Conservation (phyloP, 1,284 basidiomycete species). For the Leccinum subspadiceum region DNA sequence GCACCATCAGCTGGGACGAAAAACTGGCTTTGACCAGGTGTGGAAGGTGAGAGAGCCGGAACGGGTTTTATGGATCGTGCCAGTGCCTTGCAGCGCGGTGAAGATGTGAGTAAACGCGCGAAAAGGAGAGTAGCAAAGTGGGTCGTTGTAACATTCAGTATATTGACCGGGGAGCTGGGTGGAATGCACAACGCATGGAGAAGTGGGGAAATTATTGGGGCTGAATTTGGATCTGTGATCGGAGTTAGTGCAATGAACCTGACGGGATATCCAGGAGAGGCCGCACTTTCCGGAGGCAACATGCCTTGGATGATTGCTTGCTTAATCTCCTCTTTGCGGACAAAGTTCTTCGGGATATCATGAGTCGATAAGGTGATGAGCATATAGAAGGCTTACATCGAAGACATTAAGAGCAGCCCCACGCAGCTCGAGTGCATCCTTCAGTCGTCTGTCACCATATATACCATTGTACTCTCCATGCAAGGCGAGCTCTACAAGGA, state of each 20-base stretch:
- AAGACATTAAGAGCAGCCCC: slow-evolving; percentile 66
- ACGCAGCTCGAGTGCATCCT: slow-evolving; percentile 64
- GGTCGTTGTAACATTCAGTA: slow-evolving; percentile 54
- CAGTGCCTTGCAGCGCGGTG: slow-evolving; percentile 74
- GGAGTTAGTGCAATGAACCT: slow-evolving; percentile 6
- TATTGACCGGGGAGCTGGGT: slow-evolving; percentile 49
- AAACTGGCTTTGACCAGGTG: slow-evolving; percentile 45
- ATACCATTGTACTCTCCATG: slow-evolving; percentile 77
- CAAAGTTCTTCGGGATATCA: slow-evolving; percentile 57
- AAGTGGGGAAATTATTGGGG: slow-evolving; percentile 58
- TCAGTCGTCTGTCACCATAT: slow-evolving; percentile 51
- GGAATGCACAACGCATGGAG: slow-evolving; percentile 62
- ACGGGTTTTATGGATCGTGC: slow-evolving; percentile 67
- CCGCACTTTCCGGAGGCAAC: slow-evolving; percentile 52
- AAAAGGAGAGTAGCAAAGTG: slow-evolving; percentile 72
- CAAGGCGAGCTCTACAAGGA: slow-evolving; percentile 67
- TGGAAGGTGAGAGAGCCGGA: slow-evolving; percentile 31
- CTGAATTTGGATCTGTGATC: slow-evolving; percentile 29
- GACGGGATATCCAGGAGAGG: background rate
- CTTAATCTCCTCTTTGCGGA: slow-evolving; percentile 64
- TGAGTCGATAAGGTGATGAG: background rate
- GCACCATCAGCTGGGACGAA: slow-evolving; percentile 73
- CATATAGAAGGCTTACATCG: slow-evolving; percentile 47
- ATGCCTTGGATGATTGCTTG: slow-evolving; percentile 67
- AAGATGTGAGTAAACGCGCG: slow-evolving; percentile 64